Conservation (phyloP, 139 green algal species). For the Tetradesmus obliquus region DNA sequence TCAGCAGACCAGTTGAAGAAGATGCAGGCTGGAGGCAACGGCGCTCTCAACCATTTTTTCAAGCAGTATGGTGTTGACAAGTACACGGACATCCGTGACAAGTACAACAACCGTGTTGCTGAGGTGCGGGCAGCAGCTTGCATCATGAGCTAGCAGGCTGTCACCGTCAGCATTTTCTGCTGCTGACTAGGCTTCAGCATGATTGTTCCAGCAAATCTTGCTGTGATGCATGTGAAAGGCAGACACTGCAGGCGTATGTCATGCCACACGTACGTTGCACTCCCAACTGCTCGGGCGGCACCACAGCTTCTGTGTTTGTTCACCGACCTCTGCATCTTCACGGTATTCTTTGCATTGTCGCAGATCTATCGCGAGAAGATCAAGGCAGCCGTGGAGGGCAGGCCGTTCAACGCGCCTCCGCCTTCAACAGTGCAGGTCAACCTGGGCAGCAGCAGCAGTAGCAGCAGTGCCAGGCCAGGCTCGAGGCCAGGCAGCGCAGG, state of each 20-base stretch:
- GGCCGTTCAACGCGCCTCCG: conserved; percentile 78
- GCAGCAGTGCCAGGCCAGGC: not conserved
- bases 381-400: conserved; percentile 83
- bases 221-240: not conserved
- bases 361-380: conserved; percentile 93
- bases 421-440: conserved; percentile 51
- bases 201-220: not conserved
- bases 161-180: not conserved
- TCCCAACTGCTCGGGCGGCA: too few species aligned
- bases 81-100: conserved; percentile 88
- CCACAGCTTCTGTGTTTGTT: not conserved
- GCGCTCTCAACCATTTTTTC: conserved; percentile 90
- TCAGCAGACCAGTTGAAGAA: conserved; percentile 90
- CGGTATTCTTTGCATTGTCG: not conserved
- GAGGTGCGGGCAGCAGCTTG: conserved; percentile 57
- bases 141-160: not conserved
- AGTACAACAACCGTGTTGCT: conserved; percentile 93
- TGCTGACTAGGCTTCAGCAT: not conserved
- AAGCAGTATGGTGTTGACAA: conserved; percentile 94
- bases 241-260: too few species aligned
- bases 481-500: not conserved
- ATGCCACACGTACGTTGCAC: too few species aligned
- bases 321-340: not conserved
- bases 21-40: conserved; percentile 96
- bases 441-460: conserved; percentile 1